phyloP scores from a whole-genome alignment of 2,329 filamentous ascomycete genomes.

The Colletotrichum sansevieriae region DNA sequence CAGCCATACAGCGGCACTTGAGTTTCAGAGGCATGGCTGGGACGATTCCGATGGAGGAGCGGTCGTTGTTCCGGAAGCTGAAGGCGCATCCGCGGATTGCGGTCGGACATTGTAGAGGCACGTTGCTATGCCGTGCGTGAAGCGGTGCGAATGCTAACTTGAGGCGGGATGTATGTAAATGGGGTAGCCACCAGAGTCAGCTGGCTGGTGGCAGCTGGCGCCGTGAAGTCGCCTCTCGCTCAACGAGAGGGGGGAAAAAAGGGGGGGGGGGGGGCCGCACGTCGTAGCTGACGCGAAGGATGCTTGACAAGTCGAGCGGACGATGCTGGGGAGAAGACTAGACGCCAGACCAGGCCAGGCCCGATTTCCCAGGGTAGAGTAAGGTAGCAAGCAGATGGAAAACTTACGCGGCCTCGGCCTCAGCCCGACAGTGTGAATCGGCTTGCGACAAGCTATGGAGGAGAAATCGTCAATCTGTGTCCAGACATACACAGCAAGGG shows the following conservation, averaged over 20 bases:
- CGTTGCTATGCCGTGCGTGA: background rate
- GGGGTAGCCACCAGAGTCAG: background rate
- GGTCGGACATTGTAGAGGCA: slow-evolving; percentile 43
- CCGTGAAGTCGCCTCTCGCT: background rate
- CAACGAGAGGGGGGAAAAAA: too few species aligned
- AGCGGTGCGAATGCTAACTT: background rate
- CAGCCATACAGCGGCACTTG: slow-evolving; percentile 64
- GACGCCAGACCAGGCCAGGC: slow-evolving; percentile 5
- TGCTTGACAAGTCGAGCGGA: slow-evolving; percentile 14
- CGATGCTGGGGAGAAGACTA: slow-evolving; percentile 17
- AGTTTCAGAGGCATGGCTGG: slow-evolving; percentile 53
- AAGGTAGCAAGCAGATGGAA: slow-evolving; percentile 20
- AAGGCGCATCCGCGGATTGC: slow-evolving; percentile 36
- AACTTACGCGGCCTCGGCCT: slow-evolving; percentile 25
- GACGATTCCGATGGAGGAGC: slow-evolving; percentile 53
- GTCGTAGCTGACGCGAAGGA: slow-evolving; percentile 9
- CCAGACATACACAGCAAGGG: background rate
- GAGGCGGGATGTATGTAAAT: slow-evolving; percentile 16
- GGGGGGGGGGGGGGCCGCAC: background rate
- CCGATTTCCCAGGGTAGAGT: background rate
- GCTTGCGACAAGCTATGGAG: background rate
- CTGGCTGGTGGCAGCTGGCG: background rate
- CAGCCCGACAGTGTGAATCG: slow-evolving; percentile 5
- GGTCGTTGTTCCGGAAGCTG: slow-evolving; percentile 47
- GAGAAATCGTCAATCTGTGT: background rate